phyloP scores from a whole-genome alignment of 495 filamentous ascomycete genomes.

The Platismatia glauca region DNA sequence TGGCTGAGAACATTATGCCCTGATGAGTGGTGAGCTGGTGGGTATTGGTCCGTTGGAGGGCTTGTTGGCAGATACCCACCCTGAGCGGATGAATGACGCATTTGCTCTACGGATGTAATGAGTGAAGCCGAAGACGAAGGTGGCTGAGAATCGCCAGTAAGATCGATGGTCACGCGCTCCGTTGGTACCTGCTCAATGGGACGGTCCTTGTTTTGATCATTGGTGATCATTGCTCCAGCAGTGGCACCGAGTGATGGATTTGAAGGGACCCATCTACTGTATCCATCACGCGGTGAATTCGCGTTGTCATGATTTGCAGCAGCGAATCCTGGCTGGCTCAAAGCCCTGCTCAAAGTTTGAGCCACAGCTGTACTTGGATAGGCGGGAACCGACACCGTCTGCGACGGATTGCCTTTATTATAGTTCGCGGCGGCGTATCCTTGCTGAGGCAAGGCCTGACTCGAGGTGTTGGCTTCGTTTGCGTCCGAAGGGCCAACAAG shows the following conservation, averaged over 20 bases:
- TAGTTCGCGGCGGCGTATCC: background rate
- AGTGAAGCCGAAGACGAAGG: background rate
- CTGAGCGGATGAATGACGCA: background rate
- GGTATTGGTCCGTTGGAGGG: background rate
- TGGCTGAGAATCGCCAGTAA: background rate
- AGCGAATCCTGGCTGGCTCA: background rate
- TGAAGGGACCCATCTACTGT: background rate
- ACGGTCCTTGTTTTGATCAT: background rate
- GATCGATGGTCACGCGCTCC: background rate
- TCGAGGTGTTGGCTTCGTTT: background rate
- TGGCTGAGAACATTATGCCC: too few relatives aligned
- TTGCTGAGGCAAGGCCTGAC: background rate
- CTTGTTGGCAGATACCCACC: background rate
- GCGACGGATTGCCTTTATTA: background rate
- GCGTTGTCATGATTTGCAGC: background rate
- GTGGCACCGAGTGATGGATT: background rate
- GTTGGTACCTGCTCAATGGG: background rate
- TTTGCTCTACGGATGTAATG: background rate
- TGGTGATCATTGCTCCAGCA: background rate
- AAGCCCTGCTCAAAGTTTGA: background rate
- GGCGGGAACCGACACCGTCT: background rate
- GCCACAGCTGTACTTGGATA: background rate
- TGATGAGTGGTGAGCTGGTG: background rate
- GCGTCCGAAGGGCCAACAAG: background rate
- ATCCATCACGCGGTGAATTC: background rate